Conservation (phyloP, 2,329 filamentous ascomycete species). For the Diaporthe vaccinii region DNA sequence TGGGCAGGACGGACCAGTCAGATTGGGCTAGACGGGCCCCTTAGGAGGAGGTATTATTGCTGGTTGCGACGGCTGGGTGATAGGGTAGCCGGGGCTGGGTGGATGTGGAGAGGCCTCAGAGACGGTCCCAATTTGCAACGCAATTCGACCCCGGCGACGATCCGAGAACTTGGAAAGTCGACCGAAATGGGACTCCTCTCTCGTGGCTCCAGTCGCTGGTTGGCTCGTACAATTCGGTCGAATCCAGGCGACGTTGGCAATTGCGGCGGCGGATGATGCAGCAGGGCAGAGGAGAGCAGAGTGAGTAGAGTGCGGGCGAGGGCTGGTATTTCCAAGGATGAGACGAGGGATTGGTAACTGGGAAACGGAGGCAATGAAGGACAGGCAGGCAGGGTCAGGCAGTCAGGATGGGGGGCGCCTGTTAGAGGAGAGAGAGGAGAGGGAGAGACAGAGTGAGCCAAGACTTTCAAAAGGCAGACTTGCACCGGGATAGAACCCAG, state of each 20-base stretch:
- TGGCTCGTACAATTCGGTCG: slow-evolving; percentile 5
- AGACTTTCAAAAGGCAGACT: slow-evolving; percentile 19
- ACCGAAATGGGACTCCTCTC: slow-evolving; percentile 35
- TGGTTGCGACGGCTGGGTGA: slow-evolving; percentile 33
- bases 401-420: not conserved
- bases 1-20: slow-evolving; percentile 37
- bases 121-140: slow-evolving; percentile 35
- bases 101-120: slow-evolving; percentile 34
- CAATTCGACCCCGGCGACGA: slow-evolving; percentile 37
- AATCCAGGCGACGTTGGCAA: not conserved
- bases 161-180: slow-evolving; percentile 35
- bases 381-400: not conserved
- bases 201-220: slow-evolving; percentile 30
- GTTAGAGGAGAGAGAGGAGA: not conserved
- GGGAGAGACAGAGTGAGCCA: slow-evolving; percentile 21
- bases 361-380: slow-evolving; percentile 30
- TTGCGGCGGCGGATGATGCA: not conserved
- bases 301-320: not conserved
- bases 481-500: slow-evolving; percentile 21
- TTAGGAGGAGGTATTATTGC: slow-evolving; percentile 39
- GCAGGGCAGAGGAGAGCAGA: not conserved
- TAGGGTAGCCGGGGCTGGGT: slow-evolving; percentile 31
- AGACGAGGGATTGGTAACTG: slow-evolving; percentile 30
- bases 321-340: slow-evolving; percentile 14
- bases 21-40: slow-evolving; percentile 37